Conservation (phyloP, 495 filamentous ascomycete genomes). For the Annulohypoxylon maeteangense region DNA sequence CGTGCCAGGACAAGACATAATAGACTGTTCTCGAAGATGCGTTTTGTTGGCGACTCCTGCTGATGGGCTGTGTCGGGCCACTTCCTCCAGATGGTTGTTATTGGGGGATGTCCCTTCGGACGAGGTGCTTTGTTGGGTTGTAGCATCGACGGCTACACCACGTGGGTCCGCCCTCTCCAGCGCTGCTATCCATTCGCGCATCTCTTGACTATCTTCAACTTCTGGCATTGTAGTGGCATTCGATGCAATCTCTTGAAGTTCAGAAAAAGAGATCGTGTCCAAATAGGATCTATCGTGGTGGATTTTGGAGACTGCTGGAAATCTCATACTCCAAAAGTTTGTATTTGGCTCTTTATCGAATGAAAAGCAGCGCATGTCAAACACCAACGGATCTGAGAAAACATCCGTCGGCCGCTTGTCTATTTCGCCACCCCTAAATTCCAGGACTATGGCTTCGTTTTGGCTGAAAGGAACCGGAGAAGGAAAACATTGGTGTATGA, state of each 20-base stretch:
- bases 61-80: neutral
- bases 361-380: slow-evolving; percentile 60
- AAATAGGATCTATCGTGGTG: slow-evolving; percentile 58
- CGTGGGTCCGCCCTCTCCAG: slow-evolving; percentile 60
- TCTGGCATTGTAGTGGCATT: slow-evolving; percentile 48
- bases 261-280: slow-evolving; percentile 55
- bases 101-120: slow-evolving; percentile 12
- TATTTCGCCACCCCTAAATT: slow-evolving; percentile 37
- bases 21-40: neutral
- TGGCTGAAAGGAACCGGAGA: slow-evolving; percentile 42
- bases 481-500: slow-evolving; percentile 51
- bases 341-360: slow-evolving; percentile 58
- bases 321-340: slow-evolving; percentile 59
- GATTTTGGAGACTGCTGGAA: slow-evolving; percentile 58
- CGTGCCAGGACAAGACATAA: neutral
- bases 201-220: slow-evolving; percentile 59
- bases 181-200: slow-evolving; percentile 64
- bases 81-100: neutral
- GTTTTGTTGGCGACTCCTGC: neutral
- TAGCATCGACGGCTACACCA: slow-evolving; percentile 44
- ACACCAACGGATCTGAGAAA: slow-evolving; percentile 55
- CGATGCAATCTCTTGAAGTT: slow-evolving; percentile 57
- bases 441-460: slow-evolving; percentile 48
- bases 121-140: slow-evolving; percentile 43
- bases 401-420: slow-evolving; percentile 48